Evolutionary conservation across 148 eudicot genomes (phyloP).

Genomic region (Talinum fruticosum): DNA sequence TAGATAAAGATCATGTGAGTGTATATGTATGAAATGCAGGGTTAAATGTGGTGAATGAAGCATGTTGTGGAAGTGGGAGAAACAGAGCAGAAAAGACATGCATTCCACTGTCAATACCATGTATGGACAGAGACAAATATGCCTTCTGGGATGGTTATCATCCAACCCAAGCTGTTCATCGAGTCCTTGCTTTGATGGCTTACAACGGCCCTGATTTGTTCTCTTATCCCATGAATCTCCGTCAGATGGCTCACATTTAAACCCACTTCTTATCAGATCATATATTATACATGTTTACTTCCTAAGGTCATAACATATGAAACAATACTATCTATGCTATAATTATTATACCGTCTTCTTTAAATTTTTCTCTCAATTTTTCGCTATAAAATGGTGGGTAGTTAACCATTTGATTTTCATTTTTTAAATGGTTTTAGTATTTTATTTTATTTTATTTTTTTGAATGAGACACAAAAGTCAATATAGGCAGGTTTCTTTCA

Average conservation of each 20-base stretch:
- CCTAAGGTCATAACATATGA: too few species aligned
- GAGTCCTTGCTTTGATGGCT: slow-evolving; percentile 52
- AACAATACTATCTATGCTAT: too few species aligned
- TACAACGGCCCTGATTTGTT: slow-evolving; percentile 43
- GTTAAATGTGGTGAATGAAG: slow-evolving; percentile 49
- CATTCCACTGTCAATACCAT: slow-evolving; percentile 65
- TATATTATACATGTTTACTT: background rate
- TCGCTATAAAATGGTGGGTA: too few species aligned
- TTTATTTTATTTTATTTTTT: too few species aligned
- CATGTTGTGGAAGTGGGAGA: slow-evolving; percentile 74
- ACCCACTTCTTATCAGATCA: background rate
- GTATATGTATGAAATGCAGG: slow-evolving; percentile 55
- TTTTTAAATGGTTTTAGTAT: too few species aligned
- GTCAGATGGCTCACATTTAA: slow-evolving; percentile 33
- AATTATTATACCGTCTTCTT: too few species aligned
- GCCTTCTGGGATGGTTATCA: slow-evolving; percentile 90
- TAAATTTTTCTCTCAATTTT: too few species aligned
- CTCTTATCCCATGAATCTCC: slow-evolving; percentile 51
- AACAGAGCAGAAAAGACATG: slow-evolving; percentile 72
- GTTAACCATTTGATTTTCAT: too few species aligned
- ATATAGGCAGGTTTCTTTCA: too few species aligned
- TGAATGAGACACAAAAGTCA: too few species aligned
- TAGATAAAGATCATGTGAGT: too few species aligned
- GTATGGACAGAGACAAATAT: slow-evolving; percentile 51
- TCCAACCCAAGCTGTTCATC: slow-evolving; percentile 62